Conservation (phyloP, 331 rosid species). For the Rhamnella rubrinervis region DNA sequence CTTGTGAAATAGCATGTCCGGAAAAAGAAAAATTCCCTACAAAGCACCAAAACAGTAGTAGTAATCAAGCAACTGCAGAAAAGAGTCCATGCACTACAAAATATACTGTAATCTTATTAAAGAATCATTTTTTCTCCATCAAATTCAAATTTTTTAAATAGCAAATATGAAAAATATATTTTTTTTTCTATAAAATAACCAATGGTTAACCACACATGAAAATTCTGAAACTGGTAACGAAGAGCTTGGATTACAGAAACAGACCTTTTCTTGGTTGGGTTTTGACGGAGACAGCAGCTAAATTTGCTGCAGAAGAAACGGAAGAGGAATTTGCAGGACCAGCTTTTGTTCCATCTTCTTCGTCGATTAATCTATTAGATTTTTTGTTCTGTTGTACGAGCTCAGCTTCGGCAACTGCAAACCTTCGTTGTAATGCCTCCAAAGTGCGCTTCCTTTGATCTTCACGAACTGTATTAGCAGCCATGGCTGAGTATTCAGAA, state of each 20-base stretch:
- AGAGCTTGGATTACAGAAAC: background rate
- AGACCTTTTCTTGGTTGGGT: conserved; percentile 20
- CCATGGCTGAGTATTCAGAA: conserved; percentile 37
- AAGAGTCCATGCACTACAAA: background rate
- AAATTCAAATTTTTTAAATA: background rate
- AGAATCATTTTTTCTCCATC: too few relatives aligned
- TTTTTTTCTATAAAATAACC: too few relatives aligned
- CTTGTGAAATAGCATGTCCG: conserved; percentile 46
- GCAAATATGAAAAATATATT: background rate
- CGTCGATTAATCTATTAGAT: conserved; percentile 18
- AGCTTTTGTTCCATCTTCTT: conserved; percentile 21
- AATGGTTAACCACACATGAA: too few relatives aligned
- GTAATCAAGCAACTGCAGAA: background rate
- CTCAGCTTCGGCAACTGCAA: conserved; percentile 59
- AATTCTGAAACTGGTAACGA: too few relatives aligned
- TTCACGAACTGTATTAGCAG: conserved; percentile 18
- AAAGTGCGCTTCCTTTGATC: conserved; percentile 63
- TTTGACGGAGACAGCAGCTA: conserved; percentile 16
- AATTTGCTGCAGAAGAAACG: conserved; percentile 20
- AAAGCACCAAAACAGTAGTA: conserved; percentile 2
- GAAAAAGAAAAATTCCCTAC: conserved; percentile 46
- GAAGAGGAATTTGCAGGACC: conserved; percentile 19
- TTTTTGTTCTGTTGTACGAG: conserved; percentile 38
- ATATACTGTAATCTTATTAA: too few relatives aligned
- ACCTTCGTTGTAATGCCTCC: conserved; percentile 79